phyloP scores from a whole-genome alignment of 2,329 filamentous ascomycete species.

The Colletotrichum sp. region DNA sequence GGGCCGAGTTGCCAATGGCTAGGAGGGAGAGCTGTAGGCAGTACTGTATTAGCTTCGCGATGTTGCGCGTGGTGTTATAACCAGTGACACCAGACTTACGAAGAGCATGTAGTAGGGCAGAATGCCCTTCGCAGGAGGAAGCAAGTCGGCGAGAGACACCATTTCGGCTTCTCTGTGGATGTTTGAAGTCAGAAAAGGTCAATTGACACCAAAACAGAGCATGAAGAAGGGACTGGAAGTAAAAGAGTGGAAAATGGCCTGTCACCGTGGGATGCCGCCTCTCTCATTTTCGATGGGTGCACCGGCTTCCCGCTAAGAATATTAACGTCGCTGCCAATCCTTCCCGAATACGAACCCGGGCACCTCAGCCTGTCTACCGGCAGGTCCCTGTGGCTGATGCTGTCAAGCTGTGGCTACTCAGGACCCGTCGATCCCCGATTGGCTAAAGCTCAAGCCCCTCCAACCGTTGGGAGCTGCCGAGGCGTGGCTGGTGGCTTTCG shows the following conservation, averaged over 20 bases:
- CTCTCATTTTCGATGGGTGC: not conserved
- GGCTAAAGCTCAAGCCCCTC: not conserved
- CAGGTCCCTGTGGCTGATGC: not conserved
- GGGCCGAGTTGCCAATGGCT: constrained; percentile 83
- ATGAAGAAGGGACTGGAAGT: not conserved
- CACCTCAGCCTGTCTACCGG: not conserved
- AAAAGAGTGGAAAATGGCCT: not conserved
- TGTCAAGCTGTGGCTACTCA: not conserved
- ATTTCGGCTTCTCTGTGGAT: constrained; percentile 32
- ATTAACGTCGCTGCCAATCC: not conserved
- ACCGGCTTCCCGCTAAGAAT: not conserved
- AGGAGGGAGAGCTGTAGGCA: constrained; percentile 74
- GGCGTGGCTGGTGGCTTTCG: not conserved
- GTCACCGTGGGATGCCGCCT: not conserved
- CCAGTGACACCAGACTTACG: constrained; percentile 39
- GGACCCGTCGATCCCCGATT: not conserved
- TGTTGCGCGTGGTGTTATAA: not conserved
- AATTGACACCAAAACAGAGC: not conserved
- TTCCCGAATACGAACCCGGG: not conserved
- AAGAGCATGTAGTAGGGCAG: constrained; percentile 65
- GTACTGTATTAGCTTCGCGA: not conserved
- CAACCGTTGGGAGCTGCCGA: constrained; percentile 5
- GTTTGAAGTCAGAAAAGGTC: not conserved
- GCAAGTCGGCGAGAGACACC: constrained; percentile 48
- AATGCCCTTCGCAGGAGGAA: constrained; percentile 57